Percentiles rank a stretch among this genome's conserved stretches.
phyloP scores from a whole-genome alignment of 352 stramenopile species.

The Globisporangium paroecandrum region DNA sequence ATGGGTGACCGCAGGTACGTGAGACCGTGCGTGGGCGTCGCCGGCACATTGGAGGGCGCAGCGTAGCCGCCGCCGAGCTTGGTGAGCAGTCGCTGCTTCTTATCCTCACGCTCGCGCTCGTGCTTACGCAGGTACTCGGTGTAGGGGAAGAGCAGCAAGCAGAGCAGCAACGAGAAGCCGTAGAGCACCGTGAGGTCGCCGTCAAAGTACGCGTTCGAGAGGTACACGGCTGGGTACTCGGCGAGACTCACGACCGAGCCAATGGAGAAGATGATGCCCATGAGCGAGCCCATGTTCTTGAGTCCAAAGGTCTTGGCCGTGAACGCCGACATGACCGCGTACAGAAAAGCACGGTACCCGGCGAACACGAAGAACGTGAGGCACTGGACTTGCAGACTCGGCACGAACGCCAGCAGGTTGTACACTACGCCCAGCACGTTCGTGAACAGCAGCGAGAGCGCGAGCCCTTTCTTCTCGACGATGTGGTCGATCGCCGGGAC shows the following conservation, averaged over 20 bases:
- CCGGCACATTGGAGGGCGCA: neutral
- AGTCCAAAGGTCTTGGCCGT: slow-evolving; percentile 85
- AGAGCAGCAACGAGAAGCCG: slow-evolving; percentile 43
- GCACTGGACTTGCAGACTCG: slow-evolving; percentile 58
- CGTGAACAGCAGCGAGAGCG: slow-evolving; percentile 68
- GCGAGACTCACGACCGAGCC: slow-evolving; percentile 68
- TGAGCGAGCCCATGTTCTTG: slow-evolving; percentile 78
- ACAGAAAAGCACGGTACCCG: slow-evolving; percentile 82
- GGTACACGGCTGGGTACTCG: slow-evolving; percentile 75
- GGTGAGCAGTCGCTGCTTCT: slow-evolving; percentile 32
- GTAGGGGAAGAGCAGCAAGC: slow-evolving; percentile 54
- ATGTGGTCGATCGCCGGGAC: slow-evolving; percentile 83
- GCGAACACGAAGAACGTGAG: slow-evolving; percentile 80
- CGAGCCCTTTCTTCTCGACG: slow-evolving; percentile 65
- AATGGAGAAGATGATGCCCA: slow-evolving; percentile 81
- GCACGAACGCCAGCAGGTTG: slow-evolving; percentile 69
- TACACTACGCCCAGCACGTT: slow-evolving; percentile 69
- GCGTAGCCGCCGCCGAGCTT: slow-evolving; percentile 13
- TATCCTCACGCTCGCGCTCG: slow-evolving; percentile 40
- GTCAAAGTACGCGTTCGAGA: slow-evolving; percentile 57
- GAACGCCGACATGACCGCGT: slow-evolving; percentile 84
- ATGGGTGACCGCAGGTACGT: slow-evolving; percentile 57
- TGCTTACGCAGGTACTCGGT: slow-evolving; percentile 57
- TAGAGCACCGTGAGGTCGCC: slow-evolving; percentile 61
- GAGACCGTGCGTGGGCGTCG: slow-evolving; percentile 37